phyloP scores from a whole-genome alignment of 1,139 yeast genomes.

The Zygoascus sp. region DNA sequence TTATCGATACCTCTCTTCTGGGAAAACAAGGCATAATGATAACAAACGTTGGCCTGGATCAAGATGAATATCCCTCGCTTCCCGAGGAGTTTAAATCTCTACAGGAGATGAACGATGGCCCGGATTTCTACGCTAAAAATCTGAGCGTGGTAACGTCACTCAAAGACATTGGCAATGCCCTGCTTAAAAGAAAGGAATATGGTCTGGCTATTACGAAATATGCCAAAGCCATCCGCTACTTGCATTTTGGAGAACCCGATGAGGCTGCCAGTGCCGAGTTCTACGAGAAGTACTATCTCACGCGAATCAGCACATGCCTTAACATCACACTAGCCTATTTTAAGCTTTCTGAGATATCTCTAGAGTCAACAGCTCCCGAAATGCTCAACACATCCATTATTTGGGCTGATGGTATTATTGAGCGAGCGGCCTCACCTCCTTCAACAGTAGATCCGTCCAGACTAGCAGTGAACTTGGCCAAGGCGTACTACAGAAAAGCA shows the following conservation, averaged over 20 bases:
- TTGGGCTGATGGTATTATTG: slow-evolving; percentile 3
- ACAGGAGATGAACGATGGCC: slow-evolving; percentile 8
- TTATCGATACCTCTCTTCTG: neutral
- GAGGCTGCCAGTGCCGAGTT: slow-evolving; percentile 20
- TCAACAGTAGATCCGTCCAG: neutral
- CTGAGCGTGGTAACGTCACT: slow-evolving; percentile 58
- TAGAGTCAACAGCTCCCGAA: neutral
- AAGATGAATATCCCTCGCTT: neutral
- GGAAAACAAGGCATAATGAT: neutral
- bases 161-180: slow-evolving; percentile 78
- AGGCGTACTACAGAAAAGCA: slow-evolving; percentile 84
- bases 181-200: slow-evolving; percentile 60
- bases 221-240: slow-evolving; percentile 31
- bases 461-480: slow-evolving; percentile 56
- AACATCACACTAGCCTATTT: slow-evolving; percentile 74
- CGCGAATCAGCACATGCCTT: slow-evolving; percentile 59
- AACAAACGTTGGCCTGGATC: neutral
- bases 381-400: neutral
- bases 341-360: slow-evolving; percentile 53
- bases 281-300: slow-evolving; percentile 27
- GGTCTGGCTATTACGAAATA: slow-evolving; percentile 63
- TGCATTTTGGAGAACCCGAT: slow-evolving; percentile 19
- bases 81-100: neutral
- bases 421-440: slow-evolving; percentile 21
- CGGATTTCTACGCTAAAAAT: slow-evolving; percentile 26